Conservation (phyloP, 2,329 filamentous ascomycete genomes). For the Didymella glomerata region DNA sequence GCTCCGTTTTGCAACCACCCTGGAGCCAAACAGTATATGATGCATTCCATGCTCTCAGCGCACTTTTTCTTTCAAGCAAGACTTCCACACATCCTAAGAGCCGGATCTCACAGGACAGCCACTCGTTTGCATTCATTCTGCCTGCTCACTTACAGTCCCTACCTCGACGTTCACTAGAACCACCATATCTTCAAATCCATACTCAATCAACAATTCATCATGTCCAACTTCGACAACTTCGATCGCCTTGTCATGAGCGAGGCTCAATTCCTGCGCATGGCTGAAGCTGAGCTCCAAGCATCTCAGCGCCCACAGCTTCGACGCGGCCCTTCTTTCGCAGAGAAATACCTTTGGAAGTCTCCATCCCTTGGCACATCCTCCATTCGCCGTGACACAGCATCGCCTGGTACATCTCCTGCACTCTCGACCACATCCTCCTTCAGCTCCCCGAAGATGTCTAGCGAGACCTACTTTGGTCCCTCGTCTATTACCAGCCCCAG, state of each 20-base stretch:
- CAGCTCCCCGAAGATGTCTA: slow-evolving; percentile 13
- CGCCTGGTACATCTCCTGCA: slow-evolving; percentile 6
- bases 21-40: slow-evolving; percentile 16
- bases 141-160: slow-evolving; percentile 16
- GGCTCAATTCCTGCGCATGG: slow-evolving; percentile 19
- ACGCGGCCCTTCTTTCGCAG: slow-evolving; percentile 16
- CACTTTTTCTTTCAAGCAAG: slow-evolving; percentile 14
- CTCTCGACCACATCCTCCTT: slow-evolving; percentile 15
- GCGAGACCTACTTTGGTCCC: slow-evolving; percentile 11
- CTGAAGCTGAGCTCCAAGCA: slow-evolving; percentile 12
- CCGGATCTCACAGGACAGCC: slow-evolving; percentile 24
- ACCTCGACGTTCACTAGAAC: neutral
- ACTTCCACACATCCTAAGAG: slow-evolving; percentile 19
- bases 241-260: slow-evolving; percentile 26
- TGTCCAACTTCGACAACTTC: slow-evolving; percentile 24
- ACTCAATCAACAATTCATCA: neutral
- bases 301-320: slow-evolving; percentile 5
- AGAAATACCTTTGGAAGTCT: slow-evolving; percentile 20
- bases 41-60: slow-evolving; percentile 3
- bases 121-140: slow-evolving; percentile 15
- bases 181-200: slow-evolving; percentile 1
- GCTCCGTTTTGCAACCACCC: slow-evolving; percentile 4
- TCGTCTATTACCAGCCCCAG: slow-evolving; percentile 16
- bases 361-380: slow-evolving; percentile 18
- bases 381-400: slow-evolving; percentile 11